Base-by-base conservation (phyloP, 805 yeast species). In the Barnettozyma wickerhamii region DNA sequence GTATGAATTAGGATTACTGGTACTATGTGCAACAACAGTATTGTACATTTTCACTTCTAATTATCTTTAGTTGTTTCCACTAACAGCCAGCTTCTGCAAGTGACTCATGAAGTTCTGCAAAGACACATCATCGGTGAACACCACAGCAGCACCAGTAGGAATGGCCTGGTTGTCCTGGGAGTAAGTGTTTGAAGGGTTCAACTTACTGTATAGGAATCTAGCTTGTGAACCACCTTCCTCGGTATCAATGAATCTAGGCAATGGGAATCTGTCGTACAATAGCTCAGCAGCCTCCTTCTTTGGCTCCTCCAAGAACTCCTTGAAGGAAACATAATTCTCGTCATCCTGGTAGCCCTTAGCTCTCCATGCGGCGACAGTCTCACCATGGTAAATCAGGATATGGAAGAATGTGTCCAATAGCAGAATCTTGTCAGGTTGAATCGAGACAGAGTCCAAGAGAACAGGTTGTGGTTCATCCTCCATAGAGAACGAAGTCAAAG, bases 151-250 rank as follows among this genome's bases (percentile, higher is more conserved):
- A 33, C 76, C 76, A 12, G 68, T 69, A 32, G 60, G 49, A 35
- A 60, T 60, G 28, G 64, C 66, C 35, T 68, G 71, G 19, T 35
- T 35, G 19, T 60, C 65, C 49, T 77, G 75, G 60, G 82, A 79
- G 60, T 84, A 84, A 30, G 90, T 82, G 49, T 85, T 88, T 35
- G 96, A 84, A 30, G 99, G 99, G 64, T 95, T 93, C 63, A 93
- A 78, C 66, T 89, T 93, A 21, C 97, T 87, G 64, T 88, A 80
- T 64, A 93, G 74, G 74, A 93, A 93, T 67, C 99, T 81, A 3
- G 98, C 97, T 68, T 93, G 99, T 13, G 97, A 90, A 41, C 96
- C 97, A 55, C 99, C 98, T 55, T 91, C 97, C 61, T 91, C 97
- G 45, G 96, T 88, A 55, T 91, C 96, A 53, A 93, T 90, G 59